phyloP scores from a whole-genome alignment of 176 grass and related monocot genomes.

The Themeda triandra region DNA sequence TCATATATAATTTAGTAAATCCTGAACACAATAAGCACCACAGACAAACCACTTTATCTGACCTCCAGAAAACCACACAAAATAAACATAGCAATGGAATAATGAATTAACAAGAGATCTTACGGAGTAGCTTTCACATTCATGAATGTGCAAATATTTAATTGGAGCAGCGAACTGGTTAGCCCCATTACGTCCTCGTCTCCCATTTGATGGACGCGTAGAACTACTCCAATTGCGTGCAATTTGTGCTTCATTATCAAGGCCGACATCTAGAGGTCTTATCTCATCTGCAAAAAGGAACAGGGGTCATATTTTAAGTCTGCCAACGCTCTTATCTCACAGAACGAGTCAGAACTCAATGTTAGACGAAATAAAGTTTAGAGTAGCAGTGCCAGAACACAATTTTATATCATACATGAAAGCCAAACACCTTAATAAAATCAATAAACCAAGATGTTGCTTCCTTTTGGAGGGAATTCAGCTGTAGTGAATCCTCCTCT shows the following conservation, averaged over 20 bases:
- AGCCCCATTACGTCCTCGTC: slow-evolving; percentile 61
- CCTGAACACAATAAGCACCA: neutral
- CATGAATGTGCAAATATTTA: slow-evolving; percentile 93
- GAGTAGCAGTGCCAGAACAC: neutral
- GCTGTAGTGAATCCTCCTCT: neutral
- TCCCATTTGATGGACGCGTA: slow-evolving; percentile 59
- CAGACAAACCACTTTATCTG: neutral
- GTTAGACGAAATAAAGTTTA: neutral
- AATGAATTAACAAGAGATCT: slow-evolving; percentile 27
- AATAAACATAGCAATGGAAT: slow-evolving; percentile 5
- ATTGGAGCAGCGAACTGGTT: slow-evolving; percentile 59
- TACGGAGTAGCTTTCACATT: slow-evolving; percentile 93
- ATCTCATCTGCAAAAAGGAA: slow-evolving; percentile 69
- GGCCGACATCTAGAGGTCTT: slow-evolving; percentile 77
- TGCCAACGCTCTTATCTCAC: neutral
- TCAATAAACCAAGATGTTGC: neutral
- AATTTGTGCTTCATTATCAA: slow-evolving; percentile 85
- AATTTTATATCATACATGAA: slow-evolving; percentile 1
- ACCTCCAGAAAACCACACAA: neutral
- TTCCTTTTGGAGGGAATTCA: neutral
- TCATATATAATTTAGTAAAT: slow-evolving; percentile 2
- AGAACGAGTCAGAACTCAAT: neutral
- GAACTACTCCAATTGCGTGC: slow-evolving; percentile 67
- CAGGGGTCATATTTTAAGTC: slow-evolving; percentile 2
- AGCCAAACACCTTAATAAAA: neutral